Conservation (phyloP, 208 protist species). For the Trypanosomatidae sp. region DNA sequence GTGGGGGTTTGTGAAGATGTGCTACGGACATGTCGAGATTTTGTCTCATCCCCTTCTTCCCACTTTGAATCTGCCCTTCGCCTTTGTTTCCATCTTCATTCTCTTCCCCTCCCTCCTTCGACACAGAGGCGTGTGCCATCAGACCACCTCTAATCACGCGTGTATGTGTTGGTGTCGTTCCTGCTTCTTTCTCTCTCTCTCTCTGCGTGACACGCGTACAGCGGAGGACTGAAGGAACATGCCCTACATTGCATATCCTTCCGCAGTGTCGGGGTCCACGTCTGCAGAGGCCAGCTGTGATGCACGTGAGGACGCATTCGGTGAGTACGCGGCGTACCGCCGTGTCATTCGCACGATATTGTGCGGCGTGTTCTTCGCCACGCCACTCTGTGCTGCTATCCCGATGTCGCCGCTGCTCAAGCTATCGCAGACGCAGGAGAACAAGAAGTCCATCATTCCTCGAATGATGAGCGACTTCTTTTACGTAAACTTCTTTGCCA, state of each 20-base stretch:
- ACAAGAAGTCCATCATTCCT: constrained; percentile 56
- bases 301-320: constrained; percentile 14
- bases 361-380: constrained; percentile 48
- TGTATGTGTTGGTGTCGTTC: not conserved
- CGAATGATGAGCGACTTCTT: constrained; percentile 84
- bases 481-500: constrained; percentile 59
- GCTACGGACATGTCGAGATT: not conserved
- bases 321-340: constrained; percentile 30
- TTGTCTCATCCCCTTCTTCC: not conserved
- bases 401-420: constrained; percentile 57
- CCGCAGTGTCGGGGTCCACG: not conserved
- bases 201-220: not conserved
- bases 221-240: not conserved
- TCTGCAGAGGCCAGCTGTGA: no score
- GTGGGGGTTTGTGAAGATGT: not conserved
- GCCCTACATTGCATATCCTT: constrained; percentile 22
- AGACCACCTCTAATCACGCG: not conserved
- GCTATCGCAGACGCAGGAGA: constrained; percentile 60
- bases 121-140: not conserved
- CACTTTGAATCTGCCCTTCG: not conserved
- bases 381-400: constrained; percentile 40
- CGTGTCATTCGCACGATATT: constrained; percentile 43
- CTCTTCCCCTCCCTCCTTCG: not conserved
- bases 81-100: not conserved
- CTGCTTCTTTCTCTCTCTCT: not conserved